Evolutionary conservation across 176 grass and related monocot genomes (phyloP).

Genomic region (Puya raimondii): DNA sequence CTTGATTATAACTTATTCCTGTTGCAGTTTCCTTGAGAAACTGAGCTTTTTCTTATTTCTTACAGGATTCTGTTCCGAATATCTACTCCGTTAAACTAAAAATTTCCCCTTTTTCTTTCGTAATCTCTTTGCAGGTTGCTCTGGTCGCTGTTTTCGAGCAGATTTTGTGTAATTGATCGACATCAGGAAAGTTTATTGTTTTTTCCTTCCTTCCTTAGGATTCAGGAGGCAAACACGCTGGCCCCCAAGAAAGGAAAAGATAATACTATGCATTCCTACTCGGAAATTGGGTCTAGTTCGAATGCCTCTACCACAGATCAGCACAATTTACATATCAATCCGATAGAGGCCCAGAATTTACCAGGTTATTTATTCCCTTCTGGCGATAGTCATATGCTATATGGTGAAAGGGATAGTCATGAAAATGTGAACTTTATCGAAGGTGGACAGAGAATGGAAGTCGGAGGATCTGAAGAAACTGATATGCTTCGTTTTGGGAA

Average conservation of each 20-base stretch:
- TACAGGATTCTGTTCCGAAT: too few relatives aligned
- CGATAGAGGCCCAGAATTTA: slow-evolving; percentile 30
- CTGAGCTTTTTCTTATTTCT: too few relatives aligned
- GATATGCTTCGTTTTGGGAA: slow-evolving; percentile 34
- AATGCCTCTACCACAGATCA: slow-evolving; percentile 27
- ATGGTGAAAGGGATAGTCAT: slow-evolving; percentile 24
- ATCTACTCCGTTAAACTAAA: too few relatives aligned
- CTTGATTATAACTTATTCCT: too few relatives aligned
- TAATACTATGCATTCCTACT: slow-evolving; percentile 39
- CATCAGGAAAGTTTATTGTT: too few relatives aligned
- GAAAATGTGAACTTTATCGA: slow-evolving; percentile 30
- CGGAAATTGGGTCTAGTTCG: slow-evolving; percentile 55
- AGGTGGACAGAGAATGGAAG: slow-evolving; percentile 24
- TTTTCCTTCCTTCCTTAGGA: too few relatives aligned
- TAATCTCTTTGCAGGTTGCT: too few relatives aligned
- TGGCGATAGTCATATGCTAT: slow-evolving; percentile 26
- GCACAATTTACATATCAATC: slow-evolving; percentile 30
- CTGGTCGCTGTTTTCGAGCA: too few relatives aligned
- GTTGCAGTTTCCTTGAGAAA: too few relatives aligned
- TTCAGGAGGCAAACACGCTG: neutral
- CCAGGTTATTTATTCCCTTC: slow-evolving; percentile 33
- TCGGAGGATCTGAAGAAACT: slow-evolving; percentile 33
- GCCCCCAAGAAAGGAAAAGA: slow-evolving; percentile 41
- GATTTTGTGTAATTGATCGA: too few relatives aligned
- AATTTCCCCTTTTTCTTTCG: too few relatives aligned